Evolutionary conservation across 2,329 filamentous ascomycete species (phyloP).

Genomic region (Aureobasidium sp.): DNA sequence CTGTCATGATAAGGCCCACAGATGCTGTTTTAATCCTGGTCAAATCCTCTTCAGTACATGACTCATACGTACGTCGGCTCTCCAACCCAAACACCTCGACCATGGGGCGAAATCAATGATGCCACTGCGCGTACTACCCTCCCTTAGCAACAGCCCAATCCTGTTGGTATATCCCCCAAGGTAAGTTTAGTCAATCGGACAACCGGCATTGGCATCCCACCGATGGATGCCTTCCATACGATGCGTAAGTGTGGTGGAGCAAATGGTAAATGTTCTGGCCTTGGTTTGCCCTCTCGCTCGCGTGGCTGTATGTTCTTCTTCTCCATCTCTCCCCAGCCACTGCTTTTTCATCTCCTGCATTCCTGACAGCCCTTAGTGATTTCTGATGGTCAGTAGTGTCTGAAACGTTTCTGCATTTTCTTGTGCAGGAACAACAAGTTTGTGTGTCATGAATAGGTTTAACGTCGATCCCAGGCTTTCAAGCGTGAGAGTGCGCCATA

Average conservation of each 20-base stretch:
- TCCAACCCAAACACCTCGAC: neutral
- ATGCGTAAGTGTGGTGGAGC: slow-evolving; percentile 5
- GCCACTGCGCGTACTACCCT: neutral
- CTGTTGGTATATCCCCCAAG: neutral
- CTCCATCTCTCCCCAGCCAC: neutral
- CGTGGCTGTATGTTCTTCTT: neutral
- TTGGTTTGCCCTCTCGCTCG: neutral
- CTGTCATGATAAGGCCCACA: neutral
- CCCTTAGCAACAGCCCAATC: neutral
- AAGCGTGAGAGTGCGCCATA: slow-evolving; percentile 10
- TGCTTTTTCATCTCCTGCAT: neutral
- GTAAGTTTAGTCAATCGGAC: neutral
- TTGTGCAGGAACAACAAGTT: neutral
- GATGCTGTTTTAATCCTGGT: neutral
- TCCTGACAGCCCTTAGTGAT: neutral
- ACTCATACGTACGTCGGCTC: slow-evolving; percentile 9
- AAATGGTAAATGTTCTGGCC: neutral
- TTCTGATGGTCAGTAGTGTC: slow-evolving; percentile 1
- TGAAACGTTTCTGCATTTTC: neutral
- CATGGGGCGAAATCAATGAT: neutral
- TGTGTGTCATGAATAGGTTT: neutral
- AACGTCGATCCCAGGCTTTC: neutral
- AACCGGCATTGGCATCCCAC: neutral
- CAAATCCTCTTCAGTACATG: neutral
- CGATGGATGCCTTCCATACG: neutral